A percentile compares a stretch with the other conserved stretches of the same genome.
phyloP scores from a whole-genome alignment of 148 eudicot genomes.

The Cornus suecica region DNA sequence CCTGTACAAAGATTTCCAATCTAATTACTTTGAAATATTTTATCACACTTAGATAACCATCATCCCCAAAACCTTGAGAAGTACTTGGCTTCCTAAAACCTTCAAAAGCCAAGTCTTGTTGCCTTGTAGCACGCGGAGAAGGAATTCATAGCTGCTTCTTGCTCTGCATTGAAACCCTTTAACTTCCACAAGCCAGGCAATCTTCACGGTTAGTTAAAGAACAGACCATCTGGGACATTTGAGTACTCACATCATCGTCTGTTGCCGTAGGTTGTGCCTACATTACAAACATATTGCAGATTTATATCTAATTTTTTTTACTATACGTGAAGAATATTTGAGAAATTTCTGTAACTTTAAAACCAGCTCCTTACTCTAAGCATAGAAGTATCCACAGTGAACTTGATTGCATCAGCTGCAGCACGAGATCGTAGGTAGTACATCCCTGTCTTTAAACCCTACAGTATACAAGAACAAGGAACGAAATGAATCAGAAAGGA shows the following conservation, averaged over 20 bases:
- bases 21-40: not conserved
- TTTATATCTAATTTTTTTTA: too few relatives aligned
- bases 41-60: not conserved
- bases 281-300: not conserved
- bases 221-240: slow-evolving; percentile 80
- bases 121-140: not conserved
- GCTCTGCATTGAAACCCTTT: not conserved
- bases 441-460: slow-evolving; percentile 99
- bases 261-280: slow-evolving; percentile 49
- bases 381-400: slow-evolving; percentile 84
- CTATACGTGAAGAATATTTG: too few relatives aligned
- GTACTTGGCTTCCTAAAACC: not conserved
- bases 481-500: slow-evolving; percentile 5
- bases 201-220: slow-evolving; percentile 81
- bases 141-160: not conserved
- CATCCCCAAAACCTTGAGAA: not conserved
- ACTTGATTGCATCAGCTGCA: slow-evolving; percentile 98
- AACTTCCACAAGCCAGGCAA: slow-evolving; percentile 91
- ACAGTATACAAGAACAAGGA: slow-evolving; percentile 1
- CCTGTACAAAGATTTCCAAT: not conserved
- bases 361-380: slow-evolving; percentile 41
- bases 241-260: slow-evolving; percentile 49
- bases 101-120: not conserved
- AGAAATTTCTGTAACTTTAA: not conserved
- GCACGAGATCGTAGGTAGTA: slow-evolving; percentile 88